Base-by-base conservation (phyloP, 108 stramenopile species). In the Pseudonitzschia pungens region DNA sequence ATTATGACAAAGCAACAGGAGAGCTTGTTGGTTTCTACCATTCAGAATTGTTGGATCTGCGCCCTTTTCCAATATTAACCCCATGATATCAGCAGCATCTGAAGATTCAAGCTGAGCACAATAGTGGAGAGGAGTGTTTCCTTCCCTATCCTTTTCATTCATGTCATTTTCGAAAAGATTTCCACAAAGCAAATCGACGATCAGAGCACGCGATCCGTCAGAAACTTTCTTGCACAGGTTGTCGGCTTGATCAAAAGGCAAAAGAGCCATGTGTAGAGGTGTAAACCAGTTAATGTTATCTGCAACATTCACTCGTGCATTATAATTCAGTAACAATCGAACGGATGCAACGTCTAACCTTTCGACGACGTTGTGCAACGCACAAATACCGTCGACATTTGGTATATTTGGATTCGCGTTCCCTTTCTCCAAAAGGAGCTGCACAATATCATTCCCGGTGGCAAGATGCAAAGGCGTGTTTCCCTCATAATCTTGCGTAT, bases 1-100 rank as follows among this genome's bases (percentile, higher is more conserved):
- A 64, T 95, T 95, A 76, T 95, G 90, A 36, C 89, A 91, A 64
- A 92, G 82, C 55, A 96, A 68, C 65, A 92, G 90, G 32, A 96
- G 53, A 7, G 95, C 84, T 40, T 88, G 86, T 79, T 96, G 91
- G 20, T 89, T 91, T 15, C 89, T 75, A 52, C 79, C 77, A 65
- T 96, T 94, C 18, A 70, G 62, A 50, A 93, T 77, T 21, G 84
- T 86, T 8, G 92, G 90, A 65, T 78, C 73, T 0, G 90, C 79
- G 5, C 93, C 93, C 55, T 90, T 81, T 48, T 90, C 89, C 26
- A 94, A 71, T 29, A 96, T 83, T 31, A 86, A 60, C 20, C 73
- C 68, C 18, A 92, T 83, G 12, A 95, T 72, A 54, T 86, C 77
- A 27, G 81, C 76, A 11, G 92, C 90, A 69, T 89, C 89, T 76